Conservation (phyloP, 371 early-diverging fungal genomes). For the Conidiobolus incongruus region DNA sequence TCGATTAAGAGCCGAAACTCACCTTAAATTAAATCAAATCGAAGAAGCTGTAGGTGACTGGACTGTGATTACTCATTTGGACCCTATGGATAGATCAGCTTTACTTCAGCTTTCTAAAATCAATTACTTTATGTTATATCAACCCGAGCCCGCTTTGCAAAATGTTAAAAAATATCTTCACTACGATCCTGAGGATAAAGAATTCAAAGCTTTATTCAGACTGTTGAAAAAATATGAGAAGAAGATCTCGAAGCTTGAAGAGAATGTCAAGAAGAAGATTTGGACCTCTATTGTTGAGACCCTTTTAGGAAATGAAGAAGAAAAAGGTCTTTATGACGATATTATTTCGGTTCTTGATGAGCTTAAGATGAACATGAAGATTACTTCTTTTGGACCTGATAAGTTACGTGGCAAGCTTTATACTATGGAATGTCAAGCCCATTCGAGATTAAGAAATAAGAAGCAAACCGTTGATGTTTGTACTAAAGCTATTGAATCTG, state of each 20-base stretch:
- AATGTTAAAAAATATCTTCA: constrained; percentile 64
- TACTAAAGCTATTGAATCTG: constrained; percentile 19
- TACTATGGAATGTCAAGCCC: constrained; percentile 29
- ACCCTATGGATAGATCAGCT: constrained; percentile 32
- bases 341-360: constrained; percentile 17
- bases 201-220: constrained; percentile 50
- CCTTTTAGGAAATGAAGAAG: constrained; percentile 13
- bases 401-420: constrained; percentile 26
- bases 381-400: constrained; percentile 18
- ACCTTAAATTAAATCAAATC: constrained; percentile 40
- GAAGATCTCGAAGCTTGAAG: constrained; percentile 28
- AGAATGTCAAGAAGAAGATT: constrained; percentile 21
- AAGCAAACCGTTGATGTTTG: constrained; percentile 29
- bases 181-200: constrained; percentile 74
- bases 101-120: constrained; percentile 40
- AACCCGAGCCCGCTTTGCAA: constrained; percentile 36
- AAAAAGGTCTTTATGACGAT: constrained; percentile 20
- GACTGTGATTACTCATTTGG: constrained; percentile 20
- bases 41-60: constrained; percentile 68
- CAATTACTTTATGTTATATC: constrained; percentile 43
- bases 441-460: constrained; percentile 22
- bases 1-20: constrained; percentile 42
- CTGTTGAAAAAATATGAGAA: constrained; percentile 59
- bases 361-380: constrained; percentile 12
- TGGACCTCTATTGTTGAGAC: constrained; percentile 42